Evolutionary conservation across 179 eudicot species (phyloP), one percentile per base, ranked within the genome.

Genomic region (Camellia oleifera): DNA sequence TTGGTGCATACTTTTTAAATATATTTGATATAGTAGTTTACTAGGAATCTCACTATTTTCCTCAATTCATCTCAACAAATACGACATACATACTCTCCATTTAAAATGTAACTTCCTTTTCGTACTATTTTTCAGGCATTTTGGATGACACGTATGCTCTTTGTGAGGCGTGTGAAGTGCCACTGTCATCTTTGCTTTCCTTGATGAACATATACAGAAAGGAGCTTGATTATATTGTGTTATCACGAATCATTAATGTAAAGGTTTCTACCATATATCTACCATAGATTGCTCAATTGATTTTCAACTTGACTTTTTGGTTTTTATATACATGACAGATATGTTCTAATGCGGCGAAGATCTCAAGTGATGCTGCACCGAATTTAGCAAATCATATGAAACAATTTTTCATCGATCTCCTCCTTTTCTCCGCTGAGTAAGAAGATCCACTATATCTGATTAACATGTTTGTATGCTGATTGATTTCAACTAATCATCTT

Each of bases 311-410:
- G 72, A 81, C 79, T 62, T 79, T 75, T 45, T 48, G 3, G 11
- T 32, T 32, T 20, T 65, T 15, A 74, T 5, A 57, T 57, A 42
- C 50, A 69, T 79, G 75, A 20, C 81, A 92, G 96, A 78, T 89
- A 83, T 86, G 92, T 79, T 85, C 82, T 85, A 80, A 81, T 82
- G 79, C 88, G 67, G 75, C 83, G 52, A 85, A 87, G 78, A 87
- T 91, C 80, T 87, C 88, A 26, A 86, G 79, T 82, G 94, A 92
- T 75, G 94, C 91, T 77, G 82, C 87, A 56, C 94, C 89, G 69
- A 86, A 84, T 79, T 77, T 80, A 53, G 81, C 83, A 75, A 83
- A 84, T 75, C 75, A 82, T 66, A 76, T 89, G 73, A 83, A 87
- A 77, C 87, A 89, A 52, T 88, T 88, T 76, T 91, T 92, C 86